Conservation (phyloP, 495 filamentous ascomycete genomes). For the Cryomyces minteri region DNA sequence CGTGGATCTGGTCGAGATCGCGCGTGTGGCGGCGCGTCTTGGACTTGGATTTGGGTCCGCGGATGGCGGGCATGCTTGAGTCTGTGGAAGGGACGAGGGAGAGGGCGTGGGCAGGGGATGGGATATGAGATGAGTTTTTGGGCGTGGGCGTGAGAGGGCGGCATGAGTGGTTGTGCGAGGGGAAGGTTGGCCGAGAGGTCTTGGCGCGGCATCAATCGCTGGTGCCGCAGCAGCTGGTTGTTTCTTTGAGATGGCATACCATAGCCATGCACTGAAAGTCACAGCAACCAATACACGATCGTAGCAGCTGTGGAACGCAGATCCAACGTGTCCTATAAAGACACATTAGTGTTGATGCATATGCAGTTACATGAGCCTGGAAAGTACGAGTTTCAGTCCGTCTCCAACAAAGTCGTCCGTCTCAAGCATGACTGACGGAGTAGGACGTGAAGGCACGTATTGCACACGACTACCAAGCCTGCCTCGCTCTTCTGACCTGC, state of each 20-base stretch:
- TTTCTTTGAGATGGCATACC: not conserved
- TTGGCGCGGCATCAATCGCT: slow-evolving; percentile 1
- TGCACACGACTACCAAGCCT: no score
- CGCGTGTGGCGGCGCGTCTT: slow-evolving; percentile 42
- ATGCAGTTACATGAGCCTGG: slow-evolving; percentile 2
- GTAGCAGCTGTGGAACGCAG: slow-evolving; percentile 10
- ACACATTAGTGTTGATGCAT: not conserved
- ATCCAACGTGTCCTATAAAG: not conserved
- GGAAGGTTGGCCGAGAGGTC: no score
- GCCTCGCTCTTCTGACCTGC: no score
- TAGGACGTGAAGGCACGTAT: no score
- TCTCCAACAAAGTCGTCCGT: no score
- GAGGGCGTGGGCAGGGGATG: not conserved
- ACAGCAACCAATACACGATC: slow-evolving; percentile 17
- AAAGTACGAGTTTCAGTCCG: no score
- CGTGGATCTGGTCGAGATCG: slow-evolving; percentile 76
- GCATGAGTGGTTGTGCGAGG: no score
- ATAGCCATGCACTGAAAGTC: slow-evolving; percentile 17
- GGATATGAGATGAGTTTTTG: no score
- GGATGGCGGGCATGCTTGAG: slow-evolving; percentile 20
- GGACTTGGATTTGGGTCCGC: slow-evolving; percentile 22
- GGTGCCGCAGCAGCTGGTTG: slow-evolving; percentile 16
- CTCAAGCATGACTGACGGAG: no score
- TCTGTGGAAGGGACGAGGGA: not conserved
- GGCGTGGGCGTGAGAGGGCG: no score